phyloP scores from a whole-genome alignment of 2,329 filamentous ascomycete genomes.

The Xylogone sp. region DNA sequence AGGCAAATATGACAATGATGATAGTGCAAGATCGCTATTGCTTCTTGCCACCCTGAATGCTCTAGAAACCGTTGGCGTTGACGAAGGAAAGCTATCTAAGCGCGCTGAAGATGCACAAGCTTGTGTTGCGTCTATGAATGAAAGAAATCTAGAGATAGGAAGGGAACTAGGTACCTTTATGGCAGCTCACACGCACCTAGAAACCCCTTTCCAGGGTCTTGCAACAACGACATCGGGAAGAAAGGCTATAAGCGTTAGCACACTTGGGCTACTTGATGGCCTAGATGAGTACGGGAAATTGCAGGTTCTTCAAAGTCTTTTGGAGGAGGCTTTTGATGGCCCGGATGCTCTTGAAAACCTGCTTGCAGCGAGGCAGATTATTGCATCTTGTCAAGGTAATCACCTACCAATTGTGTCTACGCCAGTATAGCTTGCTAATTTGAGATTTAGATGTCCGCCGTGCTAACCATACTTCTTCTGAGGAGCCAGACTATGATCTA shows the following conservation, averaged over 20 bases:
- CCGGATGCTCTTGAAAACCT: constrained; percentile 19
- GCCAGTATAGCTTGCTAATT: constrained; percentile 2
- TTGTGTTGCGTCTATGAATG: constrained; percentile 7
- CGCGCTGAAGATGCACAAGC: constrained; percentile 10
- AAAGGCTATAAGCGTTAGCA: constrained; percentile 14
- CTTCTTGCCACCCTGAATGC: constrained; percentile 20
- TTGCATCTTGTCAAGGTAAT: constrained; percentile 23
- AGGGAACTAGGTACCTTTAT: constrained; percentile 19
- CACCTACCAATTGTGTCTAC: neutral
- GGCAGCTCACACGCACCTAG: constrained; percentile 6
- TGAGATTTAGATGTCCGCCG: constrained; percentile 13
- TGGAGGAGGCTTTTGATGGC: constrained; percentile 9
- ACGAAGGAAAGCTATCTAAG: constrained; percentile 9
- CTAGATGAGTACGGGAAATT: constrained; percentile 19
- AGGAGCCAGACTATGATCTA: constrained; percentile 13
- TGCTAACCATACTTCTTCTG: constrained; percentile 6
- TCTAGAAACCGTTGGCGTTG: constrained; percentile 14
- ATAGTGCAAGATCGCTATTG: constrained; percentile 9
- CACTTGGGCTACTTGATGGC: constrained; percentile 5
- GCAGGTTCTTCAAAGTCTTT: constrained; percentile 14
- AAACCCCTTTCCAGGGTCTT: neutral
- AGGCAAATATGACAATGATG: constrained; percentile 2
- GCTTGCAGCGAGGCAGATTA: constrained; percentile 18
- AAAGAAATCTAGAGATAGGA: constrained; percentile 10
- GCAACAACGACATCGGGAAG: constrained; percentile 13